Base-by-base conservation (phyloP, 345 rosid species). In the Aquilaria sinensis region DNA sequence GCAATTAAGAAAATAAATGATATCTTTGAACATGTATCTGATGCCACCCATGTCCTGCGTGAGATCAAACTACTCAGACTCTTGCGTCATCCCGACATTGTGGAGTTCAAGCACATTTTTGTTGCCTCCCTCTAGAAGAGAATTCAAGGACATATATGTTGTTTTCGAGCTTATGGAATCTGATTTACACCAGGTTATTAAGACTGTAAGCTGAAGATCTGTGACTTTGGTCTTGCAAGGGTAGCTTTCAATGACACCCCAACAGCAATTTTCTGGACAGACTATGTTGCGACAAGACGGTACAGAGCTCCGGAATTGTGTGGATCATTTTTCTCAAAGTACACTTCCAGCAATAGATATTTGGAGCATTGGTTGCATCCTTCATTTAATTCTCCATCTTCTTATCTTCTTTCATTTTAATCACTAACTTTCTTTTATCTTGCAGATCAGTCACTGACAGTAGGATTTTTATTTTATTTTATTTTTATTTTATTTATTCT, bases 281-380 rank as follows among this genome's bases (percentile, higher is more conserved):
- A 92, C 69, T 92, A 92, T 71, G 97, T 89, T 75, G 98, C 98
- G 8, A 92, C 98, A 53, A 83, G 97, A 74, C 89, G 97, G 98
- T 92, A 89, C 63, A 74, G 97, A 51, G 98, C 97, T 61, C 98
- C 98, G 41, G 98, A 92, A 81, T 75, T 92, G 34, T 92, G 98
- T 74, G 98, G 98, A 66, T 92, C 98, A 31, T 92, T 89, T 77
- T 87, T 87, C 89, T 89, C 98, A 47, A 92, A 92, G 96, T n/a
- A n/a, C n/a, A n/a, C n/a, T n/a, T n/a, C n/a, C n/a, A n/a, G n/a
- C n/a, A n/a, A n/a, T n/a, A n/a, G n/a, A n/a, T n/a, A n/a, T n/a
- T n/a, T n/a, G n/a, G n/a, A n/a, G n/a, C n/a, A n/a, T n/a, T n/a
- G n/a, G n/a, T n/a, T n/a, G n/a, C n/a, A n/a, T n/a, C n/a, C n/a